phyloP scores from a whole-genome alignment of 2,329 filamentous ascomycete species.

The Phialophora macrospora region DNA sequence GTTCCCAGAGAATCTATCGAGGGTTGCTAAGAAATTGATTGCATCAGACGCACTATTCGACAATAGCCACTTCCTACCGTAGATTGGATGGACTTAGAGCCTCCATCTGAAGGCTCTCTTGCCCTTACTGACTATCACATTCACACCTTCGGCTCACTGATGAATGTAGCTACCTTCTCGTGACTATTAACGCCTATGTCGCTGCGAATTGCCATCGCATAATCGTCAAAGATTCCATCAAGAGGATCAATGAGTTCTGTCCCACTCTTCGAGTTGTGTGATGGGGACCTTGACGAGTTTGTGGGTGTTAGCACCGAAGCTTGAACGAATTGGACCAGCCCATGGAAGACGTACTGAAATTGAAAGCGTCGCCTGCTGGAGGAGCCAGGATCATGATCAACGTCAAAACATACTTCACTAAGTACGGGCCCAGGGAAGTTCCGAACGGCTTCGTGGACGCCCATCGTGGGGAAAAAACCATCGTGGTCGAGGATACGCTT shows the following conservation, averaged over 20 bases:
- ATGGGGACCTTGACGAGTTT: not conserved
- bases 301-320: constrained; percentile 2
- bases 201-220: not conserved
- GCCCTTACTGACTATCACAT: not conserved
- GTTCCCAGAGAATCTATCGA: too few relatives aligned
- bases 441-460: constrained; percentile 67
- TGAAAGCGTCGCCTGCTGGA: constrained; percentile 67
- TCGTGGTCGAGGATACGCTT: constrained; percentile 67
- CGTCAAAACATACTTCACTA: constrained; percentile 63
- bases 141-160: constrained; percentile 1
- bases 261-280: constrained; percentile 1
- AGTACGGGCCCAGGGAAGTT: constrained; percentile 64
- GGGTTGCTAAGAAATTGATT: too few relatives aligned
- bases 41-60: too few relatives aligned
- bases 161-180: not conserved
- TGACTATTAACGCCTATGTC: not conserved
- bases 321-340: not conserved
- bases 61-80: too few relatives aligned
- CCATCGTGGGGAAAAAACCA: constrained; percentile 70
- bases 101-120: too few relatives aligned
- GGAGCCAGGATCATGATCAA: constrained; percentile 65
- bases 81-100: too few relatives aligned
- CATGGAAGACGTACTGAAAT: constrained; percentile 16
- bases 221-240: not conserved
- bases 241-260: not conserved